phyloP scores from a whole-genome alignment of 2,329 filamentous ascomycete species.

The Epichloe typhina region DNA sequence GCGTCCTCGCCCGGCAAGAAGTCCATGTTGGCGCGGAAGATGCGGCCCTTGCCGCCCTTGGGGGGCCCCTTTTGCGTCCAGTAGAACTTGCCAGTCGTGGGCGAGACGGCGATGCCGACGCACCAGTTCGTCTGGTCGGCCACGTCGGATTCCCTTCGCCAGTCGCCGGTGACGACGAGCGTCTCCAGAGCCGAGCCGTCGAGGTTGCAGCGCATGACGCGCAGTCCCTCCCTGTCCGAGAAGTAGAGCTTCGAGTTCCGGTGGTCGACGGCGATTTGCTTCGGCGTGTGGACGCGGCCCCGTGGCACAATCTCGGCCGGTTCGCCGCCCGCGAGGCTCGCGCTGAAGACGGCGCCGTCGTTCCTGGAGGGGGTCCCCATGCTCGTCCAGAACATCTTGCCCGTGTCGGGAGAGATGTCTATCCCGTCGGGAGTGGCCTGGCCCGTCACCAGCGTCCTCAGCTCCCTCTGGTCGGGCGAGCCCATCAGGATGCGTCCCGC shows the following conservation, averaged over 20 bases:
- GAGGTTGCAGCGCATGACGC: conserved; percentile 23
- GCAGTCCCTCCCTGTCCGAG: conserved; percentile 30
- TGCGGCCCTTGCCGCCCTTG: conserved; percentile 36
- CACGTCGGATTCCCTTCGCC: conserved; percentile 10
- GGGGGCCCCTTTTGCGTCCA: conserved; percentile 47
- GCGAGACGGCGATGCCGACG: conserved; percentile 39
- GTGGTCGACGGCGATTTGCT: conserved; percentile 25
- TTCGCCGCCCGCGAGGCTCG: conserved; percentile 36
- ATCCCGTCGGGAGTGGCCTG: conserved; percentile 31
- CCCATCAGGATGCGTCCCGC: conserved; percentile 9
- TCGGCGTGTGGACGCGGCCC: conserved; percentile 36
- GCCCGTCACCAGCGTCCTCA: conserved; percentile 11
- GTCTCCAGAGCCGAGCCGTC: conserved; percentile 26
- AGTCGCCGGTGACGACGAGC: conserved; percentile 24
- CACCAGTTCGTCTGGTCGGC: conserved; percentile 32
- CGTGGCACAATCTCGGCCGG: conserved; percentile 26
- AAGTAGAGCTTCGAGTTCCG: conserved; percentile 24
- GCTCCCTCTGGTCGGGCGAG: conserved; percentile 5
- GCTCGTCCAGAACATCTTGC: conserved; percentile 35
- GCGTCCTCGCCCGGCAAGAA: conserved; percentile 22
- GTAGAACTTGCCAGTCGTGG: conserved; percentile 32
- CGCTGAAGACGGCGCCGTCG: conserved; percentile 30
- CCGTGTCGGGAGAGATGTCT: conserved; percentile 18
- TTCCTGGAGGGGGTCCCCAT: conserved; percentile 29
- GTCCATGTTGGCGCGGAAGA: conserved; percentile 35